Base-by-base conservation (phyloP, 2,329 filamentous ascomycete genomes). In the Ophiocordyceps sinensis region DNA sequence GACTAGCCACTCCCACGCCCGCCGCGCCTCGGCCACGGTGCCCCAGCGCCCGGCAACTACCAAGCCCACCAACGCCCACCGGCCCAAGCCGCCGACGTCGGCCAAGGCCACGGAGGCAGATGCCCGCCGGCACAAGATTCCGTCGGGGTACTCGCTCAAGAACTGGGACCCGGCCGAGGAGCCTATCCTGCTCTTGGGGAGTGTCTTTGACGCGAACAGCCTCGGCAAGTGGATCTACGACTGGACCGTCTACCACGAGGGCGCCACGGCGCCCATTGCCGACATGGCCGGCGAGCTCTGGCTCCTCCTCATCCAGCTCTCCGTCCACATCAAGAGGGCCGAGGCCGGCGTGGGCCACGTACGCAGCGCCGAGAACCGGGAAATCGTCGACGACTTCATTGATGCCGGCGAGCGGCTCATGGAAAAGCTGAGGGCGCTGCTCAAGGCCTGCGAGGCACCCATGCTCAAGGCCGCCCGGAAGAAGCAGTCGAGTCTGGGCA, bases 201-300 rank as follows among this genome's bases (percentile, higher is more conserved):
- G 85, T 57, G 91, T 96, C 43, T 96, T 96, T 56, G 91, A 96
- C 58, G 85, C 89, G 56, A 95, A 96, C 72, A 94, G 86, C 23
- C 73, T 98, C 28, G 91, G 91, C 55, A 95, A 95, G 66, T 98
- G 91, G 91, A 93, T 98, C 56, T 98, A 94, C 64, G 91, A 96
- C 71, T 98, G 91, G 91, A 95, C 91, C 15, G 85, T 95, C 48
- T 94, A 85, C 67, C 80, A 82, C 59, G 80, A 93, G 51, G 85
- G 85, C 31, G 76, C 86, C 13, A 75, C 76, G 34, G 86, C 83
- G 11, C 85, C 87, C 39, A 85, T 95, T 55, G 77, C 87, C 41
- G 87, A 95, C 49, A 80, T 94, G 62, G 88, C 91, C 3, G 91
- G 89, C 51, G 88, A 96, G 55, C 72, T 98, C 41, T 98, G 91